Base-by-base conservation (phyloP, 2,329 filamentous ascomycete genomes). In the Dactylellina parvicollis region DNA sequence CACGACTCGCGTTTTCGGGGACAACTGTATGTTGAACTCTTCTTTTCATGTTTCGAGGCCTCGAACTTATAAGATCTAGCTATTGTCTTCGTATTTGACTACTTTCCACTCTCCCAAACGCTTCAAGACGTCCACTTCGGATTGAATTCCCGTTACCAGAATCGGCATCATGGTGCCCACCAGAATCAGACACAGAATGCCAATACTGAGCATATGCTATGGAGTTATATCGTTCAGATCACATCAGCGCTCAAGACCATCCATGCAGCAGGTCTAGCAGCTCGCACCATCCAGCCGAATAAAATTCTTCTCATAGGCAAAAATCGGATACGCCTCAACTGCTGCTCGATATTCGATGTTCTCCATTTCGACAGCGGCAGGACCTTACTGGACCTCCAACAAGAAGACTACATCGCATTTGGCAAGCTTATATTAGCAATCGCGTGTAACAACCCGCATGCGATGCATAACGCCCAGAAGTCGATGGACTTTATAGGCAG, bases 151-250 rank as follows among this genome's bases (percentile, higher is more conserved):
- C 77, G 69, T 76, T 74, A 67, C 18, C 70, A 74, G 22, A 74
- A 69, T 32, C 55, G 70, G 46, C 69, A 73, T 28, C 69, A 73
- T 30, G 55, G 52, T 9, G 18, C 49, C 1, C 50, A 66, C n/a
- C 61, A 66, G n/a, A 78, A 80, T 79, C 76, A 81, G 81, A 79
- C 81, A 77, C 86, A 82, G 78, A 77, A 81, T 0, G 80, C 83
- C 1, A 81, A 92, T 20, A 81, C 87, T 1, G 94, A 98, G 80
- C 87, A 88, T 64, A 85, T 92, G 0, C 82, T 99, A 1, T 99
- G 95, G 95, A 88, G 88, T 46, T 99, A 98, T 80, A 88, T 97
- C 72, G 90, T 93, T 4, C 95, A 99, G 80, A 89, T 99, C 74
- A 89, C 92, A 38, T 95, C 90, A 75, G 95, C 92, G 0, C 83